Base-by-base conservation (phyloP, 2,329 filamentous ascomycete genomes). In the Pestalotiopsis sp. region DNA sequence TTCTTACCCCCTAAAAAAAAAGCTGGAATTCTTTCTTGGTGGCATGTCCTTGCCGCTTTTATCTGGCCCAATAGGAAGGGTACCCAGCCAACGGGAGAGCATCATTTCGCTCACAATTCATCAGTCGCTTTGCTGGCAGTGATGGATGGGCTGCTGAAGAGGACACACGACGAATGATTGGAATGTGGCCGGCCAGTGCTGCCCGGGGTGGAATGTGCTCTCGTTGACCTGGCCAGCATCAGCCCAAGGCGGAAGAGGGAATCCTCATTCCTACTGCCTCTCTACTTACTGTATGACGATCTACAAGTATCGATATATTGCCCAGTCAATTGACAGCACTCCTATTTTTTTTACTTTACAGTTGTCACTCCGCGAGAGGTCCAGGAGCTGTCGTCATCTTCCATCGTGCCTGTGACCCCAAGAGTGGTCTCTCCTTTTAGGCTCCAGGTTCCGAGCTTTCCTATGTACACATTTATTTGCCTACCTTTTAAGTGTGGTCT, bases 1-100 rank as follows among this genome's bases (percentile, higher is more conserved):
- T 52, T 52, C 45, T 52, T 9, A 52, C 45, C 45, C 45, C 45
- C 45, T 52, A 52, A 52, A 52, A 52, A 63, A 64, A 63, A 64
- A 64, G 62, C 62, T 64, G 38, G 62, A 49, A 52, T 52, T 52
- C 45, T 52, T 52, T 36, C 31, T 52, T 52, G 45, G 45, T 52
- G 45, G 20, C 23, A 36, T 59, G 17, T 60, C 31, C 64, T 66
- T 49, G 64, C 64, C 64, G 64, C 64, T 66, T 66, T 66, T 56
- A 60, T 56, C 56, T 39, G 25, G 31, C 45, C 45, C 45, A 52
- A 52, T 52, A 52, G 45, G 45, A 52, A 52, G 45, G 45, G 45
- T 52, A 52, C 45, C 45, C 45, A 52, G 45, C 45, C 45, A 52
- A 52, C 45, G 45, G 45, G n/a, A 25, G 17, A 20, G 57, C n/a